Evolutionary conservation across 2,329 filamentous ascomycete species (phyloP).

Genomic region (Xylariales sp.): DNA sequence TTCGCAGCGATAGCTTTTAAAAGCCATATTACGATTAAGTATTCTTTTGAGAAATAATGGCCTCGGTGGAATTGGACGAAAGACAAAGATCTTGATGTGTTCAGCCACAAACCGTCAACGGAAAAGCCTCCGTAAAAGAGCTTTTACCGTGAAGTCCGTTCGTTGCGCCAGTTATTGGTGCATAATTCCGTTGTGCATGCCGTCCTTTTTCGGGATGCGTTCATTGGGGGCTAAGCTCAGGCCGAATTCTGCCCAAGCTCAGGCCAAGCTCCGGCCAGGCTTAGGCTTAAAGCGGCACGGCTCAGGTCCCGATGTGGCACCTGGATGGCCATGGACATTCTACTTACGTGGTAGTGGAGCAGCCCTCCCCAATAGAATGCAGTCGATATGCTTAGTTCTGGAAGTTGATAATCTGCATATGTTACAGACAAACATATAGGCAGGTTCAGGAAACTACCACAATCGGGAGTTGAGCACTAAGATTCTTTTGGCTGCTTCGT

Average conservation of each 20-base stretch:
- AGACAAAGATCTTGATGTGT: background rate
- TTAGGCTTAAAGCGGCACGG: constrained; percentile 1
- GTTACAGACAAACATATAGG: no score
- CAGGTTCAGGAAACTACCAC: no score
- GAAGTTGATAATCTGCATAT: no score
- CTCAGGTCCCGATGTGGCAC: constrained; percentile 1
- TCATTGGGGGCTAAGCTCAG: no score
- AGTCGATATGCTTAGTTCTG: no score
- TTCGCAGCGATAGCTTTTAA: no score
- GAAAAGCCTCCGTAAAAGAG: constrained; percentile 1
- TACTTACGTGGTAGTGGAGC: background rate
- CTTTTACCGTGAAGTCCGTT: constrained; percentile 1
- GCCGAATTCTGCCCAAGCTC: no score
- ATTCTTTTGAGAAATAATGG: constrained; percentile 1
- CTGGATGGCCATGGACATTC: no score
- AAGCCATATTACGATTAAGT: no score
- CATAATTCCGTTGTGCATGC: background rate
- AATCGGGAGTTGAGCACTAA: no score
- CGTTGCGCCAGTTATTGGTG: background rate
- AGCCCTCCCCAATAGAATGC: no score
- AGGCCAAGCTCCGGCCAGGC: constrained; percentile 1
- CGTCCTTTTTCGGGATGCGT: background rate
- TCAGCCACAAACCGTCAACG: background rate
- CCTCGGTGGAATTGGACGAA: background rate
- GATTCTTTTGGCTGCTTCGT: no score